Percentiles rank a stretch among this genome's conserved stretches.
Evolutionary conservation across 176 grass and related monocot species (phyloP).

Genomic region (Phyllostachys edulis): DNA sequence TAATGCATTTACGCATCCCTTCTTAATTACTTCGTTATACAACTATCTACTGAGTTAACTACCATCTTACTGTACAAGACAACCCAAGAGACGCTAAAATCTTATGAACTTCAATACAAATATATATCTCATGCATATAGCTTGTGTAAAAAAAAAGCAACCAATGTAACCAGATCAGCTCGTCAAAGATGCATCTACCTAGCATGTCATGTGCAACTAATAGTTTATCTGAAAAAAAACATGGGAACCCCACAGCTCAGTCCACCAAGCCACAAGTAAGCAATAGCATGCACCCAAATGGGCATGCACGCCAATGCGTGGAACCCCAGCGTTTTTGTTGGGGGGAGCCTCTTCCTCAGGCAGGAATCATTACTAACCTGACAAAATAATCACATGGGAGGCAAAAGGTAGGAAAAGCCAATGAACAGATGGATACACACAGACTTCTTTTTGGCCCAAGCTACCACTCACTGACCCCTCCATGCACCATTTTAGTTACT

Average conservation of each 20-base stretch:
- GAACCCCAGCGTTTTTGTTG: neutral
- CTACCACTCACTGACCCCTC: neutral
- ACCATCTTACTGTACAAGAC: too few species aligned
- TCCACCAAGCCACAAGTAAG: neutral
- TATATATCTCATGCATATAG: too few species aligned
- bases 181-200: neutral
- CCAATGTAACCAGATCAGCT: too few species aligned
- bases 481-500: neutral
- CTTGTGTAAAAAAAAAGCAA: too few species aligned
- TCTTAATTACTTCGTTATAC: neutral
- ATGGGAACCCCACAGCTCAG: neutral
- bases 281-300: neutral
- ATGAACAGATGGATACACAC: neutral
- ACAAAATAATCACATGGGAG: constrained; percentile 39
- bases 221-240: neutral
- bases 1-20: neutral
- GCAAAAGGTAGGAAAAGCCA: neutral
- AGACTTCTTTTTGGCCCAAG: constrained; percentile 1
- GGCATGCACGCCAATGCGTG: neutral
- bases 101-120: too few species aligned
- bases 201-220: neutral
- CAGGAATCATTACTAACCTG: constrained; percentile 31
- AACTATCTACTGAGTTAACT: neutral
- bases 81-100: neutral
- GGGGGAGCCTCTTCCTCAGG: neutral